Conservation (phyloP, 345 rosid genomes). For the Acer campestre region DNA sequence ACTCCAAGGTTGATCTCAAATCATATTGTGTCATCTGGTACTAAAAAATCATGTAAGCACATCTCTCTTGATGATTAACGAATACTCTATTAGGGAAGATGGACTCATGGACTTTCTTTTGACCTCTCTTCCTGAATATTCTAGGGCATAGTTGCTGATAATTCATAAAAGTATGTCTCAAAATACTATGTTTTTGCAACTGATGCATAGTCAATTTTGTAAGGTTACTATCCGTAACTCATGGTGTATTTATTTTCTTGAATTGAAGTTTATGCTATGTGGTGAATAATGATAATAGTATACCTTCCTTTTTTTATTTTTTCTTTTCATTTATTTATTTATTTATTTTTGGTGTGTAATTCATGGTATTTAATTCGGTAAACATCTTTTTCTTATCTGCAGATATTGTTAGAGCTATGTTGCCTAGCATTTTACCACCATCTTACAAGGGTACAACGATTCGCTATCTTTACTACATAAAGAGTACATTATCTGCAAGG, state of each 20-base stretch:
- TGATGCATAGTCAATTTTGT: not conserved
- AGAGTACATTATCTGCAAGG: constrained; percentile 55
- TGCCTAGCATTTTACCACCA: constrained; percentile 83
- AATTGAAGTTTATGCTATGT: not conserved
- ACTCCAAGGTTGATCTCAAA: constrained; percentile 58
- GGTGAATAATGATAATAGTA: not conserved
- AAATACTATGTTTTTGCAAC: not conserved
- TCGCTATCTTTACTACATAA: constrained; percentile 84
- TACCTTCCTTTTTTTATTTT: not conserved
- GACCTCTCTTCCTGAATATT: too few relatives aligned
- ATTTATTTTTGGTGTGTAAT: not conserved
- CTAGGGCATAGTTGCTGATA: not conserved
- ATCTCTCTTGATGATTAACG: not conserved
- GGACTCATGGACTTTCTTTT: not conserved
- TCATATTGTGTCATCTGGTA: constrained; percentile 70
- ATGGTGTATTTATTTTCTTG: not conserved
- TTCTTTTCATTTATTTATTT: too few relatives aligned
- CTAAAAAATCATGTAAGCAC: constrained; percentile 67
- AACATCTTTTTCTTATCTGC: constrained; percentile 28
- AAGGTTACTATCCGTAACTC: not conserved
- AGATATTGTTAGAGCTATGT: constrained; percentile 72
- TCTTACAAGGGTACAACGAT: constrained; percentile 83
- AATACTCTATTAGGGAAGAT: not conserved
- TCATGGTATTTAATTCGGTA: not conserved
- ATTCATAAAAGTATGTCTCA: not conserved